Percentiles rank a stretch among this genome's conserved stretches.
These are phyloP conservation scores for Cladosporium velox DNA, from an alignment of 2,329 filamentous ascomycete genomes.

Conservation along the genomic window DNA sequence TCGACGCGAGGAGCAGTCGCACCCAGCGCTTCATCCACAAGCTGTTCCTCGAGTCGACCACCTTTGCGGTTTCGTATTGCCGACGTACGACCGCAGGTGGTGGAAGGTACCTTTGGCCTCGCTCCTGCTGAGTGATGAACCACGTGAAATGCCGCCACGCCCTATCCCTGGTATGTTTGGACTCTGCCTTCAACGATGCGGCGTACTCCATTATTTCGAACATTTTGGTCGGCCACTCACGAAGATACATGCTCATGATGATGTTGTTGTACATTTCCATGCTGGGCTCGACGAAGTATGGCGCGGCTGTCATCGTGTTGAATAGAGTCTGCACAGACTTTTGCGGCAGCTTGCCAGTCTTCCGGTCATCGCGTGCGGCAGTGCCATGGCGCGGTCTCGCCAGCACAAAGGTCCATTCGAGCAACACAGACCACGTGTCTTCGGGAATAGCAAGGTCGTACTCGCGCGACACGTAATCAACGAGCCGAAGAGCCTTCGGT, in stretches of 20 bases:
- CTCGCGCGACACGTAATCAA: slow-evolving; percentile 63
- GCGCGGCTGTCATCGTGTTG: slow-evolving; percentile 59
- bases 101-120: background rate
- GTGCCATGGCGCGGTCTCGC: slow-evolving; percentile 39
- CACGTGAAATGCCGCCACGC: background rate
- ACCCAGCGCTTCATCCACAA: slow-evolving; percentile 34
- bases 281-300: slow-evolving; percentile 58
- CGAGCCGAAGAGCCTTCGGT: slow-evolving; percentile 56
- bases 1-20: slow-evolving; percentile 29
- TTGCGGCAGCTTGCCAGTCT: slow-evolving; percentile 41
- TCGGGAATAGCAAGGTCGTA: slow-evolving; percentile 61
- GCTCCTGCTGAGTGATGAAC: background rate
- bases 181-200: background rate
- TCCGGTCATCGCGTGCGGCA: slow-evolving; percentile 37
- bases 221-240: slow-evolving; percentile 15
- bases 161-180: background rate
- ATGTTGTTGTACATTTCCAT: slow-evolving; percentile 56
- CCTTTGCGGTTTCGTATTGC: slow-evolving; percentile 1
- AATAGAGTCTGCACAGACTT: slow-evolving; percentile 58
- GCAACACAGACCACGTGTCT: slow-evolving; percentile 65
- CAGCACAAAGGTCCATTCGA: slow-evolving; percentile 67
- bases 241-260: slow-evolving; percentile 32
- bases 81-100: background rate
- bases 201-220: background rate
- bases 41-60: slow-evolving; percentile 24